Conservation (phyloP, 176 grass and related monocot species). For the Miscanthus lutarioriparius region DNA sequence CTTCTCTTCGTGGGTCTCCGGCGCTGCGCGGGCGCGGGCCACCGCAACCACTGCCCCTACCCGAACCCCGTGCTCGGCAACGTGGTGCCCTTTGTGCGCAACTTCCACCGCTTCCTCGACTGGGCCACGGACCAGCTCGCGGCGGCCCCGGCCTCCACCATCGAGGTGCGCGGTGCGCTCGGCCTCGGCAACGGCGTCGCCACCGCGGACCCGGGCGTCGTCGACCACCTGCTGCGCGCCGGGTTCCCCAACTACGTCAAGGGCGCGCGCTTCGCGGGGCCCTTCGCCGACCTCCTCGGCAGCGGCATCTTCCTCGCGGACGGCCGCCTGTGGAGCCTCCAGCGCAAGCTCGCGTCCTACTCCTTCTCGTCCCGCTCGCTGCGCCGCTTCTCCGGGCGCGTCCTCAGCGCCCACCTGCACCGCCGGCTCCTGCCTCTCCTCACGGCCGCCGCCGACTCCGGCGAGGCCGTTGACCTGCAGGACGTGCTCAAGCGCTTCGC, state of each 20-base stretch:
- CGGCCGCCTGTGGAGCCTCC: slow-evolving; percentile 57
- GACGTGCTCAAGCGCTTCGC: slow-evolving; percentile 56
- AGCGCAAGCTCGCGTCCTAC: slow-evolving; percentile 65
- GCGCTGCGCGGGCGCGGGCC: neutral
- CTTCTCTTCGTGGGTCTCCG: slow-evolving; percentile 22
- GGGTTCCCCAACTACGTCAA: slow-evolving; percentile 67
- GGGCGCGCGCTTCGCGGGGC: slow-evolving; percentile 45
- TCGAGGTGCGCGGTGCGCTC: slow-evolving; percentile 49
- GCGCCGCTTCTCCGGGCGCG: slow-evolving; percentile 40
- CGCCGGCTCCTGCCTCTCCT: slow-evolving; percentile 50
- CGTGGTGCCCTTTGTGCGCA: slow-evolving; percentile 48
- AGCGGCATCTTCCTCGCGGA: slow-evolving; percentile 51
- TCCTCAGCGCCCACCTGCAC: slow-evolving; percentile 40
- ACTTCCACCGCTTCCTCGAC: slow-evolving; percentile 77
- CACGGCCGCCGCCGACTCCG: slow-evolving; percentile 30
- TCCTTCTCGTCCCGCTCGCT: slow-evolving; percentile 58
- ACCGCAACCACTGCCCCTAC: slow-evolving; percentile 53
- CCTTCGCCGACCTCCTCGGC: slow-evolving; percentile 61
- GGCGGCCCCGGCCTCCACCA: slow-evolving; percentile 50
- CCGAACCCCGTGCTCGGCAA: slow-evolving; percentile 61
- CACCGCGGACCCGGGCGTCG: slow-evolving; percentile 50
- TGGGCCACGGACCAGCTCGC: slow-evolving; percentile 63
- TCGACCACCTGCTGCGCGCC: slow-evolving; percentile 57
- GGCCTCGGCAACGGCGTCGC: slow-evolving; percentile 57
- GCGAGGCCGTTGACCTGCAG: slow-evolving; percentile 46